Conservation (phyloP, 306 rosid species). For the Glycyrrhiza uralensis region DNA sequence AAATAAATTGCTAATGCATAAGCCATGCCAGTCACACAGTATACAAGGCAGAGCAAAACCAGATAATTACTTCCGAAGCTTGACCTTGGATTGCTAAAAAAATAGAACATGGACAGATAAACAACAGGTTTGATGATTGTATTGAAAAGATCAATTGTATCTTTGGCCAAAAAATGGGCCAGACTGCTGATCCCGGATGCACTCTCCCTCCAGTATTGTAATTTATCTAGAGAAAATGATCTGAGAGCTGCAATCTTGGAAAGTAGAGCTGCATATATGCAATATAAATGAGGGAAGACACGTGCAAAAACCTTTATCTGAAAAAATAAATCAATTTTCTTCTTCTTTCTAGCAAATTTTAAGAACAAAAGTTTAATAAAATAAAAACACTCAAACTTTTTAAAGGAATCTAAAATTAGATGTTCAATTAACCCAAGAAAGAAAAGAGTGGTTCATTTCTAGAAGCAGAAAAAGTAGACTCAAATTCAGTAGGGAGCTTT, state of each 20-base stretch:
- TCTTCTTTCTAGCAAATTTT: not conserved
- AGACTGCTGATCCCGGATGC: slow-evolving; percentile 81
- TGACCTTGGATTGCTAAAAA: slow-evolving; percentile 96
- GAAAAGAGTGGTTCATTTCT: not conserved
- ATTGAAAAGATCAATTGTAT: slow-evolving; percentile 72
- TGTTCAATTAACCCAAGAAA: not conserved
- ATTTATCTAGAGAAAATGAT: slow-evolving; percentile 72
- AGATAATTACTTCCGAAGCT: slow-evolving; percentile 58
- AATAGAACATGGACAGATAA: slow-evolving; percentile 90
- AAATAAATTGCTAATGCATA: slow-evolving; percentile 70
- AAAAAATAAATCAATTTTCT: not conserved
- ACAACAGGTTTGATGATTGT: slow-evolving; percentile 76
- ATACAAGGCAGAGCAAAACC: slow-evolving; percentile 69
- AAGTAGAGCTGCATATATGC: slow-evolving; percentile 67
- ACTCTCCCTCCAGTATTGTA: slow-evolving; percentile 89
- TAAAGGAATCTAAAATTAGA: not conserved
- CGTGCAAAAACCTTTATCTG: not conserved
- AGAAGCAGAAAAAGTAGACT: not conserved
- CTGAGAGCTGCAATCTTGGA: slow-evolving; percentile 87
- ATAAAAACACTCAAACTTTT: not conserved
- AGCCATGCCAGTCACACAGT: slow-evolving; percentile 87
- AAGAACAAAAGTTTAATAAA: not conserved
- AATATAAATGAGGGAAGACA: slow-evolving; percentile 1
- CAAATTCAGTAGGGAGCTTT: not conserved
- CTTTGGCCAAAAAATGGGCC: slow-evolving; percentile 84